phyloP scores from a whole-genome alignment of 306 rosid genomes.

The Betula pendula region DNA sequence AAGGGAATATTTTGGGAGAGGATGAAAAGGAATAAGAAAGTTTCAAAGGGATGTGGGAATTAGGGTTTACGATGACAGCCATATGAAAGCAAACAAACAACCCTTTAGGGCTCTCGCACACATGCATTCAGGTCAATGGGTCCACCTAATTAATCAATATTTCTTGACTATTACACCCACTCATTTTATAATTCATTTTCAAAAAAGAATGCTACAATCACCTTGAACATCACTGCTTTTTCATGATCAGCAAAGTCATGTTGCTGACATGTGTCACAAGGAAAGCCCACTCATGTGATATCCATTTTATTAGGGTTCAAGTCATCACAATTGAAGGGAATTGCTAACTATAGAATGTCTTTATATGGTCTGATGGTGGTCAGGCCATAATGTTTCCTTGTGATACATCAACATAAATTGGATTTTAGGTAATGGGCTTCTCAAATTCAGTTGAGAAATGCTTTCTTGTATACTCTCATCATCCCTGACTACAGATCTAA shows the following conservation, averaged over 20 bases:
- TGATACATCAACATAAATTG: too few species aligned
- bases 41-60: slow-evolving; percentile 39
- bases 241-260: neutral
- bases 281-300: neutral
- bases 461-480: too few species aligned
- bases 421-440: too few species aligned
- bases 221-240: neutral
- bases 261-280: slow-evolving; percentile 10
- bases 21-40: slow-evolving; percentile 60
- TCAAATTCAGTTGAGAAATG: too few species aligned
- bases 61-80: slow-evolving; percentile 50
- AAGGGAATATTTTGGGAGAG: slow-evolving; percentile 65
- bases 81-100: slow-evolving; percentile 68
- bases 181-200: slow-evolving; percentile 26
- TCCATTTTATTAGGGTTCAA: neutral
- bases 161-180: slow-evolving; percentile 56
- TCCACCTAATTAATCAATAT: slow-evolving; percentile 52
- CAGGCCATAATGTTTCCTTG: too few species aligned
- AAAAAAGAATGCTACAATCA: slow-evolving; percentile 27
- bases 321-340: too few species aligned
- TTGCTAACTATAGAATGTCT: too few species aligned
- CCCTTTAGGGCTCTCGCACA: slow-evolving; percentile 50
- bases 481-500: too few species aligned
- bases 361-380: too few species aligned
- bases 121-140: slow-evolving; percentile 76